Conservation (phyloP, 2,329 filamentous ascomycete genomes). For the Acrocalymma vagum region DNA sequence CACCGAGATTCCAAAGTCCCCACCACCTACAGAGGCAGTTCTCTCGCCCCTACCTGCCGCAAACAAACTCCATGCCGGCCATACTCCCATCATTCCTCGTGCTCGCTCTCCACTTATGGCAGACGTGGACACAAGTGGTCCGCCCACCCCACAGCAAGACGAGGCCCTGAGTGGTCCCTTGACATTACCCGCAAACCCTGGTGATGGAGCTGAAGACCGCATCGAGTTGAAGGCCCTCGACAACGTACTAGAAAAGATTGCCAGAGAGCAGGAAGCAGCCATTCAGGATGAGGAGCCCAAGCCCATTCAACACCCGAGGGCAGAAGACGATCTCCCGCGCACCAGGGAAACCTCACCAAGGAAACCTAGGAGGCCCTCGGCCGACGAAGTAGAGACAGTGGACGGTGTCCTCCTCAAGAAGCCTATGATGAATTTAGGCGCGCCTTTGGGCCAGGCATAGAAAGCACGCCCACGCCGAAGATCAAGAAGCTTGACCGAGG, state of each 20-base stretch:
- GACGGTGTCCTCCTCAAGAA: conserved; percentile 47
- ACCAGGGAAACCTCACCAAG: conserved; percentile 32
- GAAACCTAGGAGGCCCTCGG: conserved; percentile 25
- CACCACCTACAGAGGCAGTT: conserved; percentile 38
- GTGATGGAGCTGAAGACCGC: conserved; percentile 37
- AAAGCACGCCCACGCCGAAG: too few species aligned
- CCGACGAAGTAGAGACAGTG: conserved; percentile 27
- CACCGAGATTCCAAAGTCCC: conserved; percentile 38
- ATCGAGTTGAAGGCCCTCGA: conserved; percentile 39
- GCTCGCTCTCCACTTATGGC: conserved; percentile 19
- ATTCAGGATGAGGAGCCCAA: conserved; percentile 23
- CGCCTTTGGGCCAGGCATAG: conserved; percentile 41
- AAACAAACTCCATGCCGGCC: conserved; percentile 46
- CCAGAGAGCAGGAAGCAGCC: conserved; percentile 25
- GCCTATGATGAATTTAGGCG: conserved; percentile 44
- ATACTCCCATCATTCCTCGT: conserved; percentile 43
- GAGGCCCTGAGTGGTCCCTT: conserved; percentile 36
- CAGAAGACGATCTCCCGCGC: conserved; percentile 7
- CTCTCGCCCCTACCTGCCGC: conserved; percentile 44
- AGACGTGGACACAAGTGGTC: conserved; percentile 20
- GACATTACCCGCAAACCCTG: conserved; percentile 41
- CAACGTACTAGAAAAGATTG: conserved; percentile 34
- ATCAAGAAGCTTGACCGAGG: too few species aligned
- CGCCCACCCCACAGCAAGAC: conserved; percentile 29
- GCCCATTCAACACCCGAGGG: conserved; percentile 7